These are phyloP conservation scores for Linnemannia schmuckeri DNA, from an alignment of 192 early-diverging fungal species.

Conservation along the genomic window DNA sequence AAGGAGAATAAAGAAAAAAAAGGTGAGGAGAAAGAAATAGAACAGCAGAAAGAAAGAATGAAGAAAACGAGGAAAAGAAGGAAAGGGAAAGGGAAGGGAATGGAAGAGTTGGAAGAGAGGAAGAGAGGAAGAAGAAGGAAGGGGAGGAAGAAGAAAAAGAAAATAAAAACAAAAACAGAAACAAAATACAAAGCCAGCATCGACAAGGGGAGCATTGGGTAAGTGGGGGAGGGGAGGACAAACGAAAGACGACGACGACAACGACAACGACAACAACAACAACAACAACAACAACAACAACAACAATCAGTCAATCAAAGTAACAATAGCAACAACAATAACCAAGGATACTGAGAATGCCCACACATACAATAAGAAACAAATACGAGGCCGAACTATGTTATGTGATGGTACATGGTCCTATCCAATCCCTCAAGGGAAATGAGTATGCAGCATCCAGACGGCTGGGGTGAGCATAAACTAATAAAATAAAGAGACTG, in stretches of 20 bases:
- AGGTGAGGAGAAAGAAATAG: neutral
- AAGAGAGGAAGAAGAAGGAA: neutral
- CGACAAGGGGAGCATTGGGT: neutral
- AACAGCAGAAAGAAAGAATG: neutral
- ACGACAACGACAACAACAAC: neutral
- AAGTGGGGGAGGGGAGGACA: neutral
- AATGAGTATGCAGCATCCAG: constrained; percentile 4
- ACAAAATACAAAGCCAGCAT: constrained; percentile 10
- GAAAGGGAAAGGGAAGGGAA: neutral
- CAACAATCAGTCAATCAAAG: neutral
- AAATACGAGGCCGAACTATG: neutral
- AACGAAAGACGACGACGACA: neutral
- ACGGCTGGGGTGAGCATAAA: neutral
- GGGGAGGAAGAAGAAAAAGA: neutral
- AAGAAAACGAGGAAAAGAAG: constrained; percentile 3
- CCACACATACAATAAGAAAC: neutral
- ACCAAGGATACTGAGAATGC: neutral
- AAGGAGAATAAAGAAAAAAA: constrained; percentile 4
- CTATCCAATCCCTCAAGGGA: neutral
- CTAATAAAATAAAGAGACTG: neutral
- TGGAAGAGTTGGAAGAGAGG: neutral
- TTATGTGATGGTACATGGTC: constrained; percentile 18
- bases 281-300: neutral
- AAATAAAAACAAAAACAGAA: constrained; percentile 21
- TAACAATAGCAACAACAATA: neutral